Evolutionary conservation across 768 basidiomycete genomes (phyloP), one percentile per base, ranked within the genome.

Genomic region (Naganishia friedmannii): DNA sequence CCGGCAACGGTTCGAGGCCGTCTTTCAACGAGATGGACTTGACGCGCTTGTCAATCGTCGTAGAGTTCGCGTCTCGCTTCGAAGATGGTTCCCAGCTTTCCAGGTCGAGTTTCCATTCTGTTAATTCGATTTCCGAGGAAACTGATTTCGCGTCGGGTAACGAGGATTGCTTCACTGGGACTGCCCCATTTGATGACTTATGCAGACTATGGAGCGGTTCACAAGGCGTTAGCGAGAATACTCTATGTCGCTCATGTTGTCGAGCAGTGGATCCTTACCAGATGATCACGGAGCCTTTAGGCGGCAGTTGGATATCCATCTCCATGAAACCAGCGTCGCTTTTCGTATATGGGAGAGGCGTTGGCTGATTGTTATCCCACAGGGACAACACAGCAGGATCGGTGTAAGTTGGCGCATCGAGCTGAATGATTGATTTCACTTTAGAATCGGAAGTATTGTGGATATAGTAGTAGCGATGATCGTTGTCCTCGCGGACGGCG

Each of bases 51-150:
- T 23, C 28, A 34, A 23, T 58, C 0, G 3, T n/a, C 1, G 57
- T 6, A 19, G 57, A 58, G 31, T 10, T 23, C 13, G 57, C 15
- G 10, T 32, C 31, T 34, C 23, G 32, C 19, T n/a, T 58, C n/a
- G 57, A 39, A 21, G 57, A 7, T 23, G 57, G 57, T 37, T 58
- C 57, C 57, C 57, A 58, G 57, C 57, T 58, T 39, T 58, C 57
- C 9, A 58, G 6, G 28, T 39, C 34, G 12, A 58, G 32, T 23
- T 58, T 15, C 57, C 57, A 58, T 23, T 21, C n/a, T 12, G 21
- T 17, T 3, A 58, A 17, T 3, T 58, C 32, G 57, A 58, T 58
- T 37, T 56, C 19, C 26, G 54, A 56, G 1, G 32, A 32, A 6
- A 23, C 2, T 17, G n/a, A 9, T 39, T n/a, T 6, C 17, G n/a